Evolutionary conservation across 2,329 filamentous ascomycete species (phyloP), one percentile per base, ranked within the genome.

Genomic region (Leptodontidium sp.): DNA sequence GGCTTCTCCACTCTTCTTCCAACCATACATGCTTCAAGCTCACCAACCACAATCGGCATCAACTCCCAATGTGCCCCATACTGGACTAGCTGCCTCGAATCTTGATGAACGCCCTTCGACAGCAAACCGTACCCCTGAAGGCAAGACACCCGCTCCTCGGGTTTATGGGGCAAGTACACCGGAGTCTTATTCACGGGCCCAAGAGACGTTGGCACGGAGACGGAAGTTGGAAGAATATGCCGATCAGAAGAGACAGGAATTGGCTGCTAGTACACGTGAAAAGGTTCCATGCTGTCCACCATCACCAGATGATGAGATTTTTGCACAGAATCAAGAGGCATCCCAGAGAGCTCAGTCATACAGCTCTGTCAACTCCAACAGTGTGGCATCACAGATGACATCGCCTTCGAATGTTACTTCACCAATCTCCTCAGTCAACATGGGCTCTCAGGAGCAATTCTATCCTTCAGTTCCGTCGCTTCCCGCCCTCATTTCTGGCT

Each of bases 401-500:
- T 76, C 74, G 26, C 73, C 74, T 43, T 77, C 75, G 12, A 66
- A 74, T 49, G 58, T 71, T 5, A 67, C 70, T 2, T 76, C 75
- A 68, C 79, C 64, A n/a, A 76, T 80, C 0, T 81, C 83, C 3
- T 84, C 85, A 6, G 81, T 83, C 9, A 84, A 85, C 73, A 74
- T 85, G 17, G 82, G 81, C 2, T 90, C 75, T 15, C 70, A 68
- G 15, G 76, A 76, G 43, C 75, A 76, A 61, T 69, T 74, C 35
- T 77, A 89, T 76, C 87, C 86, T 66, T 90, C 88, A 2, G 88
- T 90, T 64, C 88, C 88, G 0, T 91, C 88, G 5, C 79, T 91
- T 2, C 88, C 88, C 12, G 88, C 88, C 7, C 80, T 90, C 8
- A 81, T 90, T 12, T 90, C 88, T 67, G 87, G 88, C 12, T 87